Base-by-base conservation (phyloP, 2,329 filamentous ascomycete species). In the Pyricularia grisea region DNA sequence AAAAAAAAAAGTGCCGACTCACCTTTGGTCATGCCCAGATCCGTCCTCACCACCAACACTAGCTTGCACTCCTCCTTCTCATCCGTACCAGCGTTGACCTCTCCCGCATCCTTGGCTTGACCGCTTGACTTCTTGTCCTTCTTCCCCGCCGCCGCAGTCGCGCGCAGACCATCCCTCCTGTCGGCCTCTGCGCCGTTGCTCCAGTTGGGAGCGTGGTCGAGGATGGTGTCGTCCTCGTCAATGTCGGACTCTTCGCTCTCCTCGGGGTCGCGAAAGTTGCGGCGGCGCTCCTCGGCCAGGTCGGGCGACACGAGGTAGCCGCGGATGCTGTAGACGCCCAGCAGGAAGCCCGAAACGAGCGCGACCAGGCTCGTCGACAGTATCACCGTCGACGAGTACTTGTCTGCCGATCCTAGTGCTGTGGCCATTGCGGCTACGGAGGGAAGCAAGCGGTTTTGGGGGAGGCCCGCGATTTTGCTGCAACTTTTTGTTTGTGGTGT, bases 11-110 rank as follows among this genome's bases (percentile, higher is more conserved):
- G 9, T 14, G 50, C 23, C 50, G 10, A 14, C 23, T 61, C 82
- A 95, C 94, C 94, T 82, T 97, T 98, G 11, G 92, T 95, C 95
- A 99, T 99, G 74, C 94, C 94, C 75, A 99, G 80, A 81, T 99
- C 95, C 23, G 93, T 97, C 76, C 95, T 84, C 69, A 98, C 94
- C 4, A 97, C 92, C 42, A 99, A 83, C 17, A 97, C 92, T 70
- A 98, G 84, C 81, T 98, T 98, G 83, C 94, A 97, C 79, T 97
- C 94, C 79, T 97, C 94, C 28, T 82, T 84, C 65, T 73, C 70
- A 58, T 79, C 82, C 3, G 58, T 5, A 9, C 58, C 58, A 12
- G 58, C 58, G n/a, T 28, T 61, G 58, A 61, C 58, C 25, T 74
- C 74, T 61, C 75, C 75, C 67, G 74, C 72, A 61, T 74, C 74